phyloP scores from a whole-genome alignment of 768 basidiomycete species.

The Steccherinum ochraceum region DNA sequence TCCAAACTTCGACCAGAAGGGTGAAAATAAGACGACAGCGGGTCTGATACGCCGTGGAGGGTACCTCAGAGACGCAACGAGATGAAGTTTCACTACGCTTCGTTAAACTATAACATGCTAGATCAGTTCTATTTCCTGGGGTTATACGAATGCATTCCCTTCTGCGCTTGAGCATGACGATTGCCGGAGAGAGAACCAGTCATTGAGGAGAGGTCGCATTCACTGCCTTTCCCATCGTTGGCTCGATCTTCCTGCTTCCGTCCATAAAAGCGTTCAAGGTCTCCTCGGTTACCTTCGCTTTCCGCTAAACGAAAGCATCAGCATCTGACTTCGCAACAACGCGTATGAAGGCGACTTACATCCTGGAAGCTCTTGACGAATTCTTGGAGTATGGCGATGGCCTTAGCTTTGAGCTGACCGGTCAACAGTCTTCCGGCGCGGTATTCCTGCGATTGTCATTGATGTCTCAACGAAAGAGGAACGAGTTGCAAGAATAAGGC shows the following conservation, averaged over 20 bases:
- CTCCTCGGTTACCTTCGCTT: constrained; percentile 75
- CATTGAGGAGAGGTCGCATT: background rate
- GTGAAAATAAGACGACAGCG: too few relatives aligned
- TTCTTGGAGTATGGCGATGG: constrained; percentile 75
- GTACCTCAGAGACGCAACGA: too few relatives aligned
- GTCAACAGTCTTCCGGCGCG: constrained; percentile 83
- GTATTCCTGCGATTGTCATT: constrained; percentile 87
- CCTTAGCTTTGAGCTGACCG: constrained; percentile 84
- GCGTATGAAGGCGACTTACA: constrained; percentile 29
- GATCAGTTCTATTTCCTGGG: too few relatives aligned
- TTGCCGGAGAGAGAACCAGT: too few relatives aligned
- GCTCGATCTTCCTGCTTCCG: constrained; percentile 64
- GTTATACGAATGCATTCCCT: too few relatives aligned
- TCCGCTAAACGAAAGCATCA: constrained; percentile 44
- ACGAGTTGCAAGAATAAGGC: background rate
- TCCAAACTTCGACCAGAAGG: too few relatives aligned
- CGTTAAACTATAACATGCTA: too few relatives aligned
- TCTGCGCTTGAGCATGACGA: too few relatives aligned
- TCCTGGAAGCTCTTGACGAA: constrained; percentile 87
- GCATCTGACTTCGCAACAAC: constrained; percentile 1
- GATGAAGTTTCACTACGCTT: too few relatives aligned
- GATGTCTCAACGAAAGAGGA: background rate
- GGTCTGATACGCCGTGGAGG: too few relatives aligned
- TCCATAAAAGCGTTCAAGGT: constrained; percentile 78
- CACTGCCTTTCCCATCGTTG: constrained; percentile 35